A percentile compares a stretch with the other conserved stretches of the same genome.
phyloP scores from a whole-genome alignment of 2,329 filamentous ascomycete genomes.

The Arthrobotrys pseudoclavata region DNA sequence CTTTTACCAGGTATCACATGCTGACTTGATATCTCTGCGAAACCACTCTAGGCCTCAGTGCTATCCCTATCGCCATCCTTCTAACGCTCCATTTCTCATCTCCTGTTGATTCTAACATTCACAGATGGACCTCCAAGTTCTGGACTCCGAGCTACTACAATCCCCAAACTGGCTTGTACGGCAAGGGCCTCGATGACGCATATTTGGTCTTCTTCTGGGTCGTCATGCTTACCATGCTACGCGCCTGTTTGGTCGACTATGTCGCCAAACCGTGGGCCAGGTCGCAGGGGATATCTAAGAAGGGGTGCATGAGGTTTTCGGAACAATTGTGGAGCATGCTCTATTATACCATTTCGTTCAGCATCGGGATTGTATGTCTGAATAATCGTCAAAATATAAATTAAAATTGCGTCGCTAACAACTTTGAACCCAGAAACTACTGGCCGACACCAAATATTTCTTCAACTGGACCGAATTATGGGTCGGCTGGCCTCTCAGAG shows the following conservation, averaged over 20 bases:
- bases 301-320: slow-evolving; percentile 84
- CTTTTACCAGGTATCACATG: slow-evolving; percentile 4
- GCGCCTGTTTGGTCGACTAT: slow-evolving; percentile 89
- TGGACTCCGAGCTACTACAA: slow-evolving; percentile 89
- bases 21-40: slow-evolving; percentile 27
- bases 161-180: slow-evolving; percentile 76
- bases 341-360: slow-evolving; percentile 87
- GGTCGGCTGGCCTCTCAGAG: slow-evolving; percentile 84
- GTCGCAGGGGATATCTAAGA: slow-evolving; percentile 78
- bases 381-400: neutral
- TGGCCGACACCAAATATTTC: slow-evolving; percentile 82
- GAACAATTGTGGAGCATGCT: slow-evolving; percentile 93
- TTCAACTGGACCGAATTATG: slow-evolving; percentile 83
- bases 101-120: slow-evolving; percentile 75
- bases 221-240: slow-evolving; percentile 86
- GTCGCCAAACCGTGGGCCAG: slow-evolving; percentile 82
- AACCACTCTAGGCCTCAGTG: slow-evolving; percentile 76
- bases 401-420: slow-evolving; percentile 59
- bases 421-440: slow-evolving; percentile 76
- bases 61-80: slow-evolving; percentile 87
- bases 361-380: slow-evolving; percentile 80
- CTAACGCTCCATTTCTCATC: slow-evolving; percentile 85
- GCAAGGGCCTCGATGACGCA: slow-evolving; percentile 82
- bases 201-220: slow-evolving; percentile 83
- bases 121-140: slow-evolving; percentile 85